Evolutionary conservation across 2,329 filamentous ascomycete genomes (phyloP), one percentile per base, ranked within the genome.

Genomic region (Chalaropsis ovoidea): DNA sequence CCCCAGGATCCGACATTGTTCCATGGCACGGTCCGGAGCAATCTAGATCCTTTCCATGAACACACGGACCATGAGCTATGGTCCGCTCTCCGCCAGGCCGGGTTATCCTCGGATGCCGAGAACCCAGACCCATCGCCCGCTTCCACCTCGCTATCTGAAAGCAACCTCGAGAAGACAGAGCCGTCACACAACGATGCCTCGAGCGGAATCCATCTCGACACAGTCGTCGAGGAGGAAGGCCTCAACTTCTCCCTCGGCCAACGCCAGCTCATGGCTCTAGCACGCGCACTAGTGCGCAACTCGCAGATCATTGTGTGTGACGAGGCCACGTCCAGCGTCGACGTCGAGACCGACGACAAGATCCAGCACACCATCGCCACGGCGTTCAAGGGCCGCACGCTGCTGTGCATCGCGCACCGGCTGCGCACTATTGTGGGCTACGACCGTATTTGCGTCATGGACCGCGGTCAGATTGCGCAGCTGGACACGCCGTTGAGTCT

Each of bases 381-480:
- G 0, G 92, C 86, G 0, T 97, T 97, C 79, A 81, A 82, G 64
- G 92, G 91, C 67, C 90, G 88, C 79, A 96, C 93, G 1, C 77
- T 97, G 60, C 78, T 97, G 24, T 96, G 91, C 75, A 96, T 97
- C 73, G 93, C 93, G 5, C 93, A 97, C 76, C 82, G 93, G 4
- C 79, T 97, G 71, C 87, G 90, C 72, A 97, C 94, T 0, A 96
- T 99, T 69, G 87, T 97, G 68, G 86, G 86, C 35, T 97, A 97
- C 75, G 93, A 99, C 75, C 85, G 93, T 60, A 96, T 99, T 73
- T 93, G 91, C 71, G 94, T 99, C 70, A 95, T 99, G 92, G 93
- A 97, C 71, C 81, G 86, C 56, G 94, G 94, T 0, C 77, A 77
- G 17, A 96, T 99, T 72, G 90, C 89, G 0, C 92, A 97, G 80